Conservation (phyloP, 805 yeast species). For the Kluyveromyces lactis region DNA sequence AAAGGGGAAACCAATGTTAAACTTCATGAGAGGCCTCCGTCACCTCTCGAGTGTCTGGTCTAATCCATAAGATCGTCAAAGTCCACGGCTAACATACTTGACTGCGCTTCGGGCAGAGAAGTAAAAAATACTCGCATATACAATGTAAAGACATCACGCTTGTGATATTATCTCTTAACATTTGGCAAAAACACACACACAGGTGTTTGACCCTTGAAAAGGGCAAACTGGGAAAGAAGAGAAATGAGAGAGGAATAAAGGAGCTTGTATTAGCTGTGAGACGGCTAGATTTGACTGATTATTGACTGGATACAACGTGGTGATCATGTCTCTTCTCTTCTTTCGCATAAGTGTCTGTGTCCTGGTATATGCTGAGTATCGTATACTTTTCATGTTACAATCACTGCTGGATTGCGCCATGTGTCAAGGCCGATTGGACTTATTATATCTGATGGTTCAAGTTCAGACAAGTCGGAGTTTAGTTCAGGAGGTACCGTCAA, state of each 20-base stretch:
- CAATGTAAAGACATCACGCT: neutral
- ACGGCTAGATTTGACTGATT: neutral
- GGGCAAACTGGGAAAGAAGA: neutral
- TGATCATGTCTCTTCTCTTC: neutral
- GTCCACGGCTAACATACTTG: constrained; percentile 24
- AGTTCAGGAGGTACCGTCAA: constrained; percentile 7
- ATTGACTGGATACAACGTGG: too few species aligned
- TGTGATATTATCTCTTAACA: too few species aligned
- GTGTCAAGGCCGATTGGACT: constrained; percentile 31
- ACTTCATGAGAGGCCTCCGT: too few species aligned
- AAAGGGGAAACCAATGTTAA: too few species aligned
- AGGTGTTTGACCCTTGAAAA: too few species aligned
- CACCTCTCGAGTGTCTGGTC: neutral
- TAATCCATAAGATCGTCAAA: constrained; percentile 15
- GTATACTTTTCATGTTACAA: constrained; percentile 17
- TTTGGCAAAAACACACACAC: too few species aligned
- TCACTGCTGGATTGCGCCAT: constrained; percentile 41
- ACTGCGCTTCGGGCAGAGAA: constrained; percentile 30
- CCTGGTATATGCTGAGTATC: too few species aligned
- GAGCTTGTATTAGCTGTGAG: neutral
- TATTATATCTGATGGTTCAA: constrained; percentile 1
- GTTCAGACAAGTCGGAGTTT: constrained; percentile 15
- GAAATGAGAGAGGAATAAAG: neutral
- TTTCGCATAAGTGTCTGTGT: too few species aligned
- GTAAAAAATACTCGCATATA: neutral